Conservation (phyloP, 345 rosid species). For the Syzygium oleosum region DNA sequence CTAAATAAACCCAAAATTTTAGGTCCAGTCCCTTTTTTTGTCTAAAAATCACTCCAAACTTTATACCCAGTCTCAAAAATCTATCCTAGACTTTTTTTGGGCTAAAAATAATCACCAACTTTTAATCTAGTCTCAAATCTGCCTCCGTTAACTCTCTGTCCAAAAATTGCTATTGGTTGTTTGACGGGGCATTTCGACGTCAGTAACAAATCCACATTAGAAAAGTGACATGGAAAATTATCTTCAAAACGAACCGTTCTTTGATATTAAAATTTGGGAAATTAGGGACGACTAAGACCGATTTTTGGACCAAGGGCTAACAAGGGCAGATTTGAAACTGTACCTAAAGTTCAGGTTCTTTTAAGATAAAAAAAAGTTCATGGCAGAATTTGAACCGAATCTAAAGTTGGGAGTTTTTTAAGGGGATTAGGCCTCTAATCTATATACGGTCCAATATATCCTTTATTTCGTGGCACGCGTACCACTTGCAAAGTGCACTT, state of each 20-base stretch:
- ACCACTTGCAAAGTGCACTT: background rate
- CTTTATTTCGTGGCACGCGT: background rate
- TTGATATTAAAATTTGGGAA: background rate
- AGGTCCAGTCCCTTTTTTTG: too few relatives aligned
- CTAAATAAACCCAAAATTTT: background rate
- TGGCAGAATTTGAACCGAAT: background rate
- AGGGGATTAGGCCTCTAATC: background rate
- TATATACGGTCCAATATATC: background rate
- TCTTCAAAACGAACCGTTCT: background rate
- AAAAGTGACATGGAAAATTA: background rate
- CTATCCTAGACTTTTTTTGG: background rate
- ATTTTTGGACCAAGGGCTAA: background rate
- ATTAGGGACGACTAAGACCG: background rate
- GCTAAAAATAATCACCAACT: background rate
- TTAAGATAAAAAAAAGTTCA: background rate
- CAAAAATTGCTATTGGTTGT: background rate
- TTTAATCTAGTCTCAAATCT: background rate
- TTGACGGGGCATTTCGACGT: accelerated
- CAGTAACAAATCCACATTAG: background rate
- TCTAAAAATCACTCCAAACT: too few relatives aligned
- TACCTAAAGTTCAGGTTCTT: background rate
- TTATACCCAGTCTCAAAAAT: background rate
- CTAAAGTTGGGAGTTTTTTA: background rate
- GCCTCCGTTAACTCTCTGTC: accelerated
- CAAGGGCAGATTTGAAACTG: background rate